Conservation (phyloP, 768 basidiomycete genomes). For the Naganishia vaughanmartiniae region DNA sequence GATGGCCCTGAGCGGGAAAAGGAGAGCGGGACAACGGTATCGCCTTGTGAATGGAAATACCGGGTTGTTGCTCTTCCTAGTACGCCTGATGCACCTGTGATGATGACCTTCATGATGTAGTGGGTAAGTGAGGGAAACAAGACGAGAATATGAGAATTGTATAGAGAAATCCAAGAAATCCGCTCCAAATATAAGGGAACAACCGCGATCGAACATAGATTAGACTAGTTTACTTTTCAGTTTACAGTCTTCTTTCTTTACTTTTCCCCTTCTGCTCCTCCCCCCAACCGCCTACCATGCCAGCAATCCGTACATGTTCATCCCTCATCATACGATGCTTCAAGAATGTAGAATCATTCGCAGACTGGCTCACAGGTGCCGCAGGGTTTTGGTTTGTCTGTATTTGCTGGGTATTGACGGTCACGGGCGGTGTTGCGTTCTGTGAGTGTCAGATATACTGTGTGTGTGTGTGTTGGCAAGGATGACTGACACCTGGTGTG, state of each 20-base stretch:
- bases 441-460: constrained; percentile 61
- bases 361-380: constrained; percentile 77
- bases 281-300: constrained; percentile 25
- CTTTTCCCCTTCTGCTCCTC: background rate
- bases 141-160: background rate
- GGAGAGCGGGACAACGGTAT: constrained; percentile 67
- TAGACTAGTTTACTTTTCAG: background rate
- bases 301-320: constrained; percentile 39
- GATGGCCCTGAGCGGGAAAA: constrained; percentile 64
- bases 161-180: too few relatives aligned
- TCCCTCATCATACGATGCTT: constrained; percentile 62
- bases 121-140: background rate
- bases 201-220: background rate
- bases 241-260: background rate
- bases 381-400: constrained; percentile 87
- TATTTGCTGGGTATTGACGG: constrained; percentile 72
- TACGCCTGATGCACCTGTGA: constrained; percentile 69
- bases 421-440: constrained; percentile 69
- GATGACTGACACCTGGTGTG: too few relatives aligned
- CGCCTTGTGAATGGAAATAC: constrained; percentile 59
- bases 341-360: constrained; percentile 67
- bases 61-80: constrained; percentile 74
- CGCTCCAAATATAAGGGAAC: too few relatives aligned
- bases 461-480: too few relatives aligned
- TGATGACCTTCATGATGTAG: constrained; percentile 20